Base-by-base conservation (phyloP, 768 basidiomycete genomes). In the Lactarius sp. region DNA sequence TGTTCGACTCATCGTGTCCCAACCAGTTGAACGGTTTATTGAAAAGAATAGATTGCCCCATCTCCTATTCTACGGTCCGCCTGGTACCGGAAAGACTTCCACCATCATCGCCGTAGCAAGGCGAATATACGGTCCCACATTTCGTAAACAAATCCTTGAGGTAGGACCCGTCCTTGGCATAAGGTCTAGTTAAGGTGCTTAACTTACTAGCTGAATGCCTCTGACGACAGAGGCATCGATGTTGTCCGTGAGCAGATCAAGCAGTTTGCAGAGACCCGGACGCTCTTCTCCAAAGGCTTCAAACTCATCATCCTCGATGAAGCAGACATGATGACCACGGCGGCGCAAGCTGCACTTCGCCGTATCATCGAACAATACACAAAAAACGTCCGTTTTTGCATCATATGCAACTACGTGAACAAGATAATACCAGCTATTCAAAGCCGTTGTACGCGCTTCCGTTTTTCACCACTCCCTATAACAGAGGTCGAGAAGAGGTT, bases 281-380 rank as follows among this genome's bases (percentile, higher is more conserved):
- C 94, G 10, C 76, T 98, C 6, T 89, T 86, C 72, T 85, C 93
- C 13, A 94, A 94, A 70, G 93, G 93, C 18, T 98, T 87, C 83
- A 99, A 98, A 71, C 87, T 99, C 73, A 96, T 99, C 75, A 87
- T 99, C 65, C 85, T 99, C 39, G 97, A 99, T 69, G 97, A 99
- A 75, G 97, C 97, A n/a, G 97, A 99, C 79, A 97, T 97, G 96
- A 99, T 99, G 97, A 99, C 97, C 0, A 88, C 94, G 66, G 89
- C 92, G 60, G 97, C 97, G 1, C 97, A 99, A 72, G 92, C 95
- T 3, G 97, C 97, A 31, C 83, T 99, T 36, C 90, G 97, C 34
- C 89, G 97, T 70, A 90, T 98, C 41, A 98, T 99, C 68, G 97
- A 99, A 75, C 95, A 97, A 68, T 98, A 97, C 75, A 99, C 97